Base-by-base conservation (phyloP, 352 stramenopile species). In the Phytophthora tubulina region DNA sequence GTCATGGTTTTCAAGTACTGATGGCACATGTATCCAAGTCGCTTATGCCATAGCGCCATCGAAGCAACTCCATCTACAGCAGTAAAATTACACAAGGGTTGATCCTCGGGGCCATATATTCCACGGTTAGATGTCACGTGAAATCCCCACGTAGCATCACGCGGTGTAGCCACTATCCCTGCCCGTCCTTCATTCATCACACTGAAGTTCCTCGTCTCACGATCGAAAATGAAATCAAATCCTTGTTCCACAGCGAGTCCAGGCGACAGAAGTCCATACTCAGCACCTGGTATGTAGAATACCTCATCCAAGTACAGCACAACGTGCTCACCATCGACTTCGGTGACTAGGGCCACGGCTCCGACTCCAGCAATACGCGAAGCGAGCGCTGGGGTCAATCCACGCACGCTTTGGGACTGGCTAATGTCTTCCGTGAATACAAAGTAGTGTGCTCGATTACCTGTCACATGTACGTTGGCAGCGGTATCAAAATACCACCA, bases 401-500 rank as follows among this genome's bases (percentile, higher is more conserved):
- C 31, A 21, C 27, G 48, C 6, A 54, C 30, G 36, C 17, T 38
- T 17, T 21, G n/a, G 9, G 11, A 5, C 2, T 32, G 36, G 11
- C 30, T 39, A 15, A 15, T 39, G 17, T 60, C 53, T 38, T 60
- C 38, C 3, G 21, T 50, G 21, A 49, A 50, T 33, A 17, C 6
- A 8, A 60, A n/a, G 27, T 33, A 38, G 9, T 58, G 15, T 2
- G 53, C 9, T 4, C 38, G 38, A 15, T 27, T 8, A 13, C 35
- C 35, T 39, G 30, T 60, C 13, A 54, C 44, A 17, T 63, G 31
- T 0, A 14, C 11, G 14, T 46, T 63, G 3, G 56, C 32, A 21
- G 56, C 56, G 6, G 56, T 55, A 32, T 63, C 44, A 9, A 63
- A 63, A 31, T 48, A 63, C 44, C 32, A 55, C 56, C 45, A 27